A percentile compares a stretch with the other conserved stretches of the same genome.
phyloP scores from a whole-genome alignment of 257 asterid species.

The Plantago major region DNA sequence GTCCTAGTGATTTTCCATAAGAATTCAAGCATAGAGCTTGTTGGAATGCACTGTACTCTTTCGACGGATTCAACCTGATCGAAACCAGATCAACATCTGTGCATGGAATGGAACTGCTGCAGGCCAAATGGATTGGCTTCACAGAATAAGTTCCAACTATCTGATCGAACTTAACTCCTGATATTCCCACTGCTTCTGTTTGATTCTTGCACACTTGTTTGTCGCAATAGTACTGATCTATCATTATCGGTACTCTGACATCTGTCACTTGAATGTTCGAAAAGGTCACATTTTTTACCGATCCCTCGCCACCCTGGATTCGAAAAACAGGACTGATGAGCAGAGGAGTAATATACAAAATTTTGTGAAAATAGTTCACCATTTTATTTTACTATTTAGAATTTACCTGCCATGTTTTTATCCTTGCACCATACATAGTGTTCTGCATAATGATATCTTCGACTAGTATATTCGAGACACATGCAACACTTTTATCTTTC shows the following conservation, averaged over 20 bases:
- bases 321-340: neutral
- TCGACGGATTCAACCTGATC: constrained; percentile 42
- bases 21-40: constrained; percentile 58
- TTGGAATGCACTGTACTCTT: constrained; percentile 18
- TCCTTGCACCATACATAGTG: constrained; percentile 75
- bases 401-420: constrained; percentile 87
- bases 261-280: constrained; percentile 47
- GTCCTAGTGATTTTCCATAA: constrained; percentile 58
- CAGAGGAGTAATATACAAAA: neutral
- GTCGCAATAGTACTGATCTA: constrained; percentile 78
- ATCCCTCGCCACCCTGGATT: constrained; percentile 66
- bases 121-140: constrained; percentile 66
- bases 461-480: constrained; percentile 63
- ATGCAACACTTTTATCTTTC: constrained; percentile 54
- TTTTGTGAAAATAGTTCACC: neutral
- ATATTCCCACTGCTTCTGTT: constrained; percentile 65
- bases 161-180: constrained; percentile 44
- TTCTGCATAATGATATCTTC: constrained; percentile 48
- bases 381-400: neutral
- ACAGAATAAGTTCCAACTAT: constrained; percentile 61
- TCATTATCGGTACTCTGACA: constrained; percentile 62
- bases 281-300: constrained; percentile 60
- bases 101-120: constrained; percentile 72
- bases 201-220: constrained; percentile 61
- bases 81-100: constrained; percentile 40